Evolutionary conservation across 805 yeast species (phyloP).

Genomic region (Hanseniaspora thailandica): DNA sequence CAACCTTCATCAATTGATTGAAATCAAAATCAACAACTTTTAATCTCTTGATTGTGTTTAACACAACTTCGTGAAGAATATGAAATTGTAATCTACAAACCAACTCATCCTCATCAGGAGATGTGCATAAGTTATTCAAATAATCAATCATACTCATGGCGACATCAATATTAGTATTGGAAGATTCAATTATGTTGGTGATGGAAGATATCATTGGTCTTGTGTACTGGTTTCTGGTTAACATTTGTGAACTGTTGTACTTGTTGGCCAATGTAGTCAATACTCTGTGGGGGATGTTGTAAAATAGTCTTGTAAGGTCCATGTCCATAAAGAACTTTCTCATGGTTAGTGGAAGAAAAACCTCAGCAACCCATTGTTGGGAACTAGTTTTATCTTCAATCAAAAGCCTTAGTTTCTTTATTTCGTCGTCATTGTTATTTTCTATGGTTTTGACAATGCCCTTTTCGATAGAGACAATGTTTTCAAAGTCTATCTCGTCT

Average conservation of each 20-base stretch:
- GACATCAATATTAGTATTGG: slow-evolving; percentile 1
- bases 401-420: neutral
- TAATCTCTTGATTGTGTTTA: neutral
- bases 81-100: slow-evolving; percentile 4
- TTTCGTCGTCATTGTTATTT: neutral
- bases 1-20: neutral
- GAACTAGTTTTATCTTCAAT: neutral
- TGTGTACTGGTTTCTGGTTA: neutral
- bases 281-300: slow-evolving; percentile 4
- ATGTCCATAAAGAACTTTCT: neutral
- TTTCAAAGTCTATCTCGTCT: neutral
- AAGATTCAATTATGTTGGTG: slow-evolving; percentile 2
- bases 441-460: neutral
- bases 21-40: slow-evolving; percentile 1
- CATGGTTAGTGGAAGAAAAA: neutral
- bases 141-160: slow-evolving; percentile 10
- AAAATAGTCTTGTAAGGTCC: neutral
- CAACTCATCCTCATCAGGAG: neutral
- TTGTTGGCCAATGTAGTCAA: neutral
- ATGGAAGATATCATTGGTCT: neutral
- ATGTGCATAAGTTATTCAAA: neutral
- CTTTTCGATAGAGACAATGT: neutral
- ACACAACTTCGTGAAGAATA: neutral
- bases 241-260: neutral
- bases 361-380: neutral